Base-by-base conservation (phyloP, 2,329 filamentous ascomycete genomes). In the Coccinonectria pachysandricola region DNA sequence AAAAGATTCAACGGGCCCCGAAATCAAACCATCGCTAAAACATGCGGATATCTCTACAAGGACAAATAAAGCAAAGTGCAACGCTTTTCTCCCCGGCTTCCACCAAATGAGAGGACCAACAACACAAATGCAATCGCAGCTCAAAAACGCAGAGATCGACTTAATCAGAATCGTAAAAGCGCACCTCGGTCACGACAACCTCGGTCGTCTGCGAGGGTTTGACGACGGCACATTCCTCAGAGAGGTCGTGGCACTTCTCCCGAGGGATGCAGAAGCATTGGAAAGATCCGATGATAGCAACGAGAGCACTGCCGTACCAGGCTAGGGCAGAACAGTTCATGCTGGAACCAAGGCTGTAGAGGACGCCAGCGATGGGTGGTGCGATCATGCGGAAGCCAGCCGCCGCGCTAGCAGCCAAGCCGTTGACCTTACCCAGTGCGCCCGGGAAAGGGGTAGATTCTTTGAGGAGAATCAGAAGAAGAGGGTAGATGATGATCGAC, bases 381-480 rank as follows among this genome's bases (percentile, higher is more conserved):
- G 76, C 74, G 8, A 79, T 55, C 52, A 80, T 83, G 30, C 78
- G 64, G 42, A 73, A 80, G 6, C 70, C 73, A 6, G 74, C 75
- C 14, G 73, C 73, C 3, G 71, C 74, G 31, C 71, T 76, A 26
- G 75, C 75, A 12, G 75, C 73, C 21, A 79, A 51, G 4, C 75
- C 75, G 34, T 80, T 80, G 40, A 80, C 68, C 40, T 65, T 74
- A 26, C 75, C 75, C 19, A 79, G 56, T 6, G 73, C 64, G 21
- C 57, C 58, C 6, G 61, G 54, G 16, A 59, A 64, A 2, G 73
- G 71, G 1, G 71, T 75, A 2, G 72, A 71, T 43, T 79, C 71
- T 52, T 79, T 79, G 59, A 80, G 68, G 16, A 79, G 58, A 39
- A 80, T 79, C 22, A 80, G 59, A 19, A 79, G 62, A 5, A 78